Conservation (phyloP, 306 rosid species). For the Pachyrhizus erosus region DNA sequence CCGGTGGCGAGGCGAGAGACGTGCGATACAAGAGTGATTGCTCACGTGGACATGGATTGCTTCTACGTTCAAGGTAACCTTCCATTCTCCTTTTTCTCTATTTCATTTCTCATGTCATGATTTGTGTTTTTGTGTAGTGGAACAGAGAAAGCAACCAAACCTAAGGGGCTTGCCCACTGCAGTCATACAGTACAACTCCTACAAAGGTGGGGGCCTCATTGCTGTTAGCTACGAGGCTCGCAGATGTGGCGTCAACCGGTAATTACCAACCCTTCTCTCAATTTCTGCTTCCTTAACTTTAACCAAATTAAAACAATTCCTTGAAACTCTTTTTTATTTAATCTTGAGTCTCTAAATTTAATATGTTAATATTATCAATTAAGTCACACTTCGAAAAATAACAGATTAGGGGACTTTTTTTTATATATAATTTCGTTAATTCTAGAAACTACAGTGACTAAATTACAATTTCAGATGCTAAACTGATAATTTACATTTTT, state of each 20-base stretch:
- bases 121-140: slow-evolving; percentile 57
- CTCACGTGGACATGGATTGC: slow-evolving; percentile 96
- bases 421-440: neutral
- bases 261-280: neutral
- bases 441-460: neutral
- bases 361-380: neutral
- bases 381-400: neutral
- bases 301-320: too few relatives aligned
- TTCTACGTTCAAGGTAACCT: slow-evolving; percentile 91
- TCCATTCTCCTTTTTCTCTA: neutral
- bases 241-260: slow-evolving; percentile 86
- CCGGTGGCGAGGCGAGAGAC: slow-evolving; percentile 84
- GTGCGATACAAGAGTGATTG: slow-evolving; percentile 79
- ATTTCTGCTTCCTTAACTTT: too few relatives aligned
- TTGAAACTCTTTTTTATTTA: neutral
- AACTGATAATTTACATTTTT: neutral
- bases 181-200: slow-evolving; percentile 89
- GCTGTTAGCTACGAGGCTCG: slow-evolving; percentile 99
- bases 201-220: slow-evolving; percentile 91
- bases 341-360: neutral
- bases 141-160: slow-evolving; percentile 84
- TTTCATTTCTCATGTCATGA: neutral
- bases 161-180: slow-evolving; percentile 87
- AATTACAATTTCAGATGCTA: neutral
- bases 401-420: neutral